Evolutionary conservation across 2,329 filamentous ascomycete genomes (phyloP).

Genomic region (Gnomoniopsis smithogilvyi): DNA sequence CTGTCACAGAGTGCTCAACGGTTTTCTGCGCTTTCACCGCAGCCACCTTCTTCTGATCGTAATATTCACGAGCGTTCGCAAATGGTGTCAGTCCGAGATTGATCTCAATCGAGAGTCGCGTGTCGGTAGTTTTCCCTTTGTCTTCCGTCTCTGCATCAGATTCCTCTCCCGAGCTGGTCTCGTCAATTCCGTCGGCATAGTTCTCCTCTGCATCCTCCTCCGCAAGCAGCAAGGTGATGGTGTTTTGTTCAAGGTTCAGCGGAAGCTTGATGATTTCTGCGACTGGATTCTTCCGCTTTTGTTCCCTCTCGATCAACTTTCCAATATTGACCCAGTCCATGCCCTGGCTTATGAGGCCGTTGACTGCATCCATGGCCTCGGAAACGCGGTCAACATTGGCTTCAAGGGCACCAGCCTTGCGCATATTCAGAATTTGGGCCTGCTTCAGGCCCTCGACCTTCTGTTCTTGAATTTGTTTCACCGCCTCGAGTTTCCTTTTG

Average conservation of each 20-base stretch:
- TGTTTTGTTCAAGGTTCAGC: slow-evolving; percentile 86
- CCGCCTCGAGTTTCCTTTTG: slow-evolving; percentile 80
- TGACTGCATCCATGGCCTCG: slow-evolving; percentile 89
- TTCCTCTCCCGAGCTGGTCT: slow-evolving; percentile 58
- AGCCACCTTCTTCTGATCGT: slow-evolving; percentile 81
- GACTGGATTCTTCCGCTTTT: slow-evolving; percentile 76
- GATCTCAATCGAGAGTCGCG: slow-evolving; percentile 72
- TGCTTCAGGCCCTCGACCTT: slow-evolving; percentile 81
- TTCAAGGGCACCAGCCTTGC: slow-evolving; percentile 87
- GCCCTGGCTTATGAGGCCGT: slow-evolving; percentile 83
- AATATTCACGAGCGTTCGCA: slow-evolving; percentile 89
- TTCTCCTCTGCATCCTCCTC: slow-evolving; percentile 65
- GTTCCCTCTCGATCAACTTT: slow-evolving; percentile 83
- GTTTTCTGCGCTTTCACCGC: slow-evolving; percentile 88
- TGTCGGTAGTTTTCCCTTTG: slow-evolving; percentile 44
- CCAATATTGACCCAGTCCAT: slow-evolving; percentile 98
- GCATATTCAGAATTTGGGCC: slow-evolving; percentile 76
- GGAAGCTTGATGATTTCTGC: slow-evolving; percentile 84
- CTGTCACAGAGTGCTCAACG: slow-evolving; percentile 72
- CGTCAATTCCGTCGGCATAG: slow-evolving; percentile 52
- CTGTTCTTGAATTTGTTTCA: slow-evolving; percentile 77
- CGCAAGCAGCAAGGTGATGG: slow-evolving; percentile 73
- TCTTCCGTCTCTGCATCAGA: slow-evolving; percentile 35
- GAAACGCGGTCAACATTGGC: slow-evolving; percentile 88
- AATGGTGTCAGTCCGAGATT: slow-evolving; percentile 79